Conservation (phyloP, 2,329 filamentous ascomycete genomes). For the Aspergillus tanneri region DNA sequence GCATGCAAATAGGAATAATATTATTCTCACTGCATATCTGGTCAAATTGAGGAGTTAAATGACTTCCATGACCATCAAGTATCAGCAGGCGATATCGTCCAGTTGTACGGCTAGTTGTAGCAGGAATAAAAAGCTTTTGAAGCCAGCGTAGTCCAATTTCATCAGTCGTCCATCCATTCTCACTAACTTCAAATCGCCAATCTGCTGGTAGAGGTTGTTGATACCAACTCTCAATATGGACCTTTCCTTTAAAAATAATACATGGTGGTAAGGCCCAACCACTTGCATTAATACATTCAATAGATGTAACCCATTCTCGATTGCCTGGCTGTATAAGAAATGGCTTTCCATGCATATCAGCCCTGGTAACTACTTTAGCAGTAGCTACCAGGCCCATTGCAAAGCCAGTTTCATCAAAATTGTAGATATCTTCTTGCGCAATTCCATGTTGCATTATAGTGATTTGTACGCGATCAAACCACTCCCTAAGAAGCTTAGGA, state of each 20-base stretch:
- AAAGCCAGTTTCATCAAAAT: no score
- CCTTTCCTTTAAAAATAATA: constrained; percentile 13
- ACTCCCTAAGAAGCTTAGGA: neutral
- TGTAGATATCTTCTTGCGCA: no score
- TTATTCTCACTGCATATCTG: no score
- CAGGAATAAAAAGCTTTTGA: constrained; percentile 1
- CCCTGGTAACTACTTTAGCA: no score
- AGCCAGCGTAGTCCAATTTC: constrained; percentile 2
- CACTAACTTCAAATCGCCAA: constrained; percentile 6
- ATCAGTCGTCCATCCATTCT: neutral
- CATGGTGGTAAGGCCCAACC: neutral
- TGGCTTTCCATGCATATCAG: neutral
- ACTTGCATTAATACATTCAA: constrained; percentile 7
- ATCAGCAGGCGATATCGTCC: constrained; percentile 14
- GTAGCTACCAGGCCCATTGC: no score
- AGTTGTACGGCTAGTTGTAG: neutral
- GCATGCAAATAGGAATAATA: no score
- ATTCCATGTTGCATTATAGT: constrained; percentile 3
- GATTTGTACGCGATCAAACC: constrained; percentile 2
- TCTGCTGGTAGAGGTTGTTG: constrained; percentile 7
- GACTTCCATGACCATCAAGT: no score
- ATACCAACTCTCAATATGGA: constrained; percentile 12
- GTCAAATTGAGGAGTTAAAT: no score
- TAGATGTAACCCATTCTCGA: constrained; percentile 14
- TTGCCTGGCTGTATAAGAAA: constrained; percentile 15